Evolutionary conservation across 768 basidiomycete species (phyloP), one percentile per base, ranked within the genome.

Genomic region (Termitomyces sp.): DNA sequence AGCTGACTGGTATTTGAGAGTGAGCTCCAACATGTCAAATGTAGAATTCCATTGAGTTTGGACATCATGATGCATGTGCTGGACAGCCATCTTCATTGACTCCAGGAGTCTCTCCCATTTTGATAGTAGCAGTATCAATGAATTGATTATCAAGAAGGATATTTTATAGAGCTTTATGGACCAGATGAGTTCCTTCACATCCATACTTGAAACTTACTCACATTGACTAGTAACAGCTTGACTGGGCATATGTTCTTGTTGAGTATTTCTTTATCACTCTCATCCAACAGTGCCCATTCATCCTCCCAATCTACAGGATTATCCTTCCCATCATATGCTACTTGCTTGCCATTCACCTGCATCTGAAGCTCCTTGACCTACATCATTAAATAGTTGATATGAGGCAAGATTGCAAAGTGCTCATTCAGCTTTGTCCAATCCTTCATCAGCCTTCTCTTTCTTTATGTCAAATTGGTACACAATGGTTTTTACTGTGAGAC

Each of bases 401-500:
- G 41, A 49, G 7, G 59, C 64, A 10, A 67, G 59, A 21, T 60
- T 65, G 7, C 25, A 23, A 29, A 64, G 42, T 19, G 41, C 59
- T 10, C 27, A 21, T 8, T 53, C 42, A 1, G 57, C 56, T 1
- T 60, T 44, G 23, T 60, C 50, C 16, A 56, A 21, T 29, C 34
- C 61, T 1, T 23, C 54, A 50, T 62, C 60, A 10, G 25, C 52
- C 10, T 59, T 59, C 3, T 25, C 31, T 40, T 66, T 65, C 4
- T 60, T 57, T 10, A 70, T 43, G 29, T 78, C 73, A 62, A 78
- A 79, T 49, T 66, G 62, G 0, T 50, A 1, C 0, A 78, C 34
- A 0, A 76, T 21, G 0, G 59, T 63, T 46, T 75, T 74, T 0
- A 71, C 74, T 1, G 73, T 63, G 0, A 80, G 61, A 40, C 73